phyloP scores from a whole-genome alignment of 139 green algal species.

The Chlamydomonas eustigma region DNA sequence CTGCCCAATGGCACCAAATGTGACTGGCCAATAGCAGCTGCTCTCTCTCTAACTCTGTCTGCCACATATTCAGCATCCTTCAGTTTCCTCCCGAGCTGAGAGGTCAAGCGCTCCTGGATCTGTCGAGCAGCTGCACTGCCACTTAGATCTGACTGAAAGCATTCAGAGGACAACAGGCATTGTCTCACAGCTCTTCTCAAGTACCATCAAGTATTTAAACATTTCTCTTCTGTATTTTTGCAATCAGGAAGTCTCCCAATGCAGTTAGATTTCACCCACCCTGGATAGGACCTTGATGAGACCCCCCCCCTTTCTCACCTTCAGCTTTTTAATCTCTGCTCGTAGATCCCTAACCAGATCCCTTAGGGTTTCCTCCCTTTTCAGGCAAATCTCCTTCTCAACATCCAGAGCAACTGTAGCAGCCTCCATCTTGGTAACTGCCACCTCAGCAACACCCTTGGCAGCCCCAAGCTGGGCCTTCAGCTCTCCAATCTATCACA shows the following conservation, averaged over 20 bases:
- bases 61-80: background rate
- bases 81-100: background rate
- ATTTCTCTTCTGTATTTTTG: too few relatives aligned
- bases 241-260: too few relatives aligned
- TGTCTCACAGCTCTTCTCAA: too few relatives aligned
- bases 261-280: background rate
- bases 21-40: background rate
- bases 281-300: background rate
- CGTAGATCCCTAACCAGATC: background rate
- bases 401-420: background rate
- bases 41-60: background rate
- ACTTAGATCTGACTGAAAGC: background rate
- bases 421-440: background rate
- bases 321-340: background rate
- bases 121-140: background rate
- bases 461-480: background rate
- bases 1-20: constrained; percentile 8
- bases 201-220: too few relatives aligned
- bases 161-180: too few relatives aligned
- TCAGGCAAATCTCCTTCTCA: background rate
- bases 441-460: background rate
- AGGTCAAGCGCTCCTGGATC: background rate
- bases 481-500: background rate
- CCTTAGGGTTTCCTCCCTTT: background rate
- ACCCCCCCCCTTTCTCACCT: background rate